Conservation (phyloP, 208 protist species). For the Angomonas desouzai region DNA sequence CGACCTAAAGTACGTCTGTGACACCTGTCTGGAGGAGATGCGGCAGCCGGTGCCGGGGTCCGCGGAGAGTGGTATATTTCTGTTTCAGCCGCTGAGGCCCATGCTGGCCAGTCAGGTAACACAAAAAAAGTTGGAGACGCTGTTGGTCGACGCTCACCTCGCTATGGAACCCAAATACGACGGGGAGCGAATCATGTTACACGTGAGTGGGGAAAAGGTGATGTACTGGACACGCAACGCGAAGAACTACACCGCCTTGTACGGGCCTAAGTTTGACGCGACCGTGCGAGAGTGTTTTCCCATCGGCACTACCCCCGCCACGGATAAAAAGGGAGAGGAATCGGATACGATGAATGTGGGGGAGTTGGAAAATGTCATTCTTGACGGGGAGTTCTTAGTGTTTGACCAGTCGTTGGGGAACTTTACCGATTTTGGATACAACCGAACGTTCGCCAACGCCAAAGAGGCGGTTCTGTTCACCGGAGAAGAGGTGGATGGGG, state of each 20-base stretch:
- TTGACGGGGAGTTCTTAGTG: constrained; percentile 72
- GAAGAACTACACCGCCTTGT: constrained; percentile 60
- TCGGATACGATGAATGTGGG: neutral
- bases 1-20: constrained; percentile 44
- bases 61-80: constrained; percentile 21
- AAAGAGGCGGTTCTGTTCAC: constrained; percentile 3
- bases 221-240: constrained; percentile 57
- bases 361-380: constrained; percentile 36
- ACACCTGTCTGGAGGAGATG: constrained; percentile 32
- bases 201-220: constrained; percentile 23
- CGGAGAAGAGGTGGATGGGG: constrained; percentile 7
- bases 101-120: constrained; percentile 47
- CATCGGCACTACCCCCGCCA: constrained; percentile 11
- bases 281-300: constrained; percentile 19
- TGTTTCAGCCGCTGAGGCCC: constrained; percentile 47
- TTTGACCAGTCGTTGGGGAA: constrained; percentile 24
- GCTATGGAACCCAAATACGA: constrained; percentile 72
- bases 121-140: constrained; percentile 25
- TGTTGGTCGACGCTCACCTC: constrained; percentile 22
- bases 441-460: constrained; percentile 32
- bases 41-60: constrained; percentile 14
- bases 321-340: neutral
- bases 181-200: constrained; percentile 59
- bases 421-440: constrained; percentile 53
- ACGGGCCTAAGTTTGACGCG: constrained; percentile 51